These are phyloP conservation scores for Capsicum baccatum DNA, from an alignment of 257 asterid genomes.

Conservation along the genomic window DNA sequence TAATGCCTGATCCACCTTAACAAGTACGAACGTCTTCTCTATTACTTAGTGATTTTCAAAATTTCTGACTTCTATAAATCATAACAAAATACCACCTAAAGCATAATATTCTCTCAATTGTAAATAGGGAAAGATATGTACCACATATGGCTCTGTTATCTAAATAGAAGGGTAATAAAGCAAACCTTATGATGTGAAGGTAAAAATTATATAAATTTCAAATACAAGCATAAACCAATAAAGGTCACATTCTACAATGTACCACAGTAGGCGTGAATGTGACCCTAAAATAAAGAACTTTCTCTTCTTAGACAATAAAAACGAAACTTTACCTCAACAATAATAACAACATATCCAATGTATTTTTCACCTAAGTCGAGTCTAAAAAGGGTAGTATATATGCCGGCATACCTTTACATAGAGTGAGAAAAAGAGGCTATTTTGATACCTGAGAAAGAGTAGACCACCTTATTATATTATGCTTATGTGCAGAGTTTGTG, in stretches of 20 bases:
- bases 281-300: conserved; percentile 54
- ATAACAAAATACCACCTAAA: background rate
- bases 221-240: conserved; percentile 91
- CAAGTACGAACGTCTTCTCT: background rate
- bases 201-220: conserved; percentile 87
- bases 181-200: conserved; percentile 84
- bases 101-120: background rate
- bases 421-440: background rate
- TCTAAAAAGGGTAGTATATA: no score
- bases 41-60: background rate
- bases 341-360: no score
- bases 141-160: background rate
- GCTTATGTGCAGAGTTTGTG: background rate
- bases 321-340: background rate
- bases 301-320: conserved; percentile 26
- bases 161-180: background rate
- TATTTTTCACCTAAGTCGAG: no score
- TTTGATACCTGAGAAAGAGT: background rate
- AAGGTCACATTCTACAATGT: conserved; percentile 91
- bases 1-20: no score
- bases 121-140: background rate
- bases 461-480: background rate
- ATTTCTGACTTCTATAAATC: background rate
- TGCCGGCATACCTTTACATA: no score
- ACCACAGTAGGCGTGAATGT: conserved; percentile 97